Evolutionary conservation across 2,329 filamentous ascomycete species (phyloP), one percentile per base, ranked within the genome.

Genomic region (Parastagonospora avenae): DNA sequence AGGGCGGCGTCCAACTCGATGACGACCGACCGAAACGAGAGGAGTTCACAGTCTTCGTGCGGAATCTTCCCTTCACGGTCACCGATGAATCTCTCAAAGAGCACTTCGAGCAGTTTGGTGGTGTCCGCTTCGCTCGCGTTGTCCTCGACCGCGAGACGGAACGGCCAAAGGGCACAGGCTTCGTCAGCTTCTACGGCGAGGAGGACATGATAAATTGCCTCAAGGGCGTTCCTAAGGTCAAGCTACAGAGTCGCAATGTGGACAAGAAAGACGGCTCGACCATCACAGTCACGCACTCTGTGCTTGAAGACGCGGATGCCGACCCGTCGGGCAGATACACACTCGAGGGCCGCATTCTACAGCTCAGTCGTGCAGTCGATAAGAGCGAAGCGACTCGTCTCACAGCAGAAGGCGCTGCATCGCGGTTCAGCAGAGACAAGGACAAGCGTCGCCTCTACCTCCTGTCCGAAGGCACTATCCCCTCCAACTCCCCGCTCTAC

Each of bases 361-460:
- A 93, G 62, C 81, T 99, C 19, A 85, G 90, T 2, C 88, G 88
- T 49, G 94, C 94, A 6, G 92, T 99, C 9, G 89, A 87, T 74
- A 92, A 91, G 72, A 83, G 85, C 42, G 88, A 95, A 73, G 94
- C 94, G 1, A 81, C 81, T 35, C 86, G 86, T 45, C 82, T 97
- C 24, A 86, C 89, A 5, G 87, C 89, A 44, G 85, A 88, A 52
- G 87, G 88, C 16, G 79, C 79, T 12, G 80, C 79, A 9, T 77
- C 80, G 37, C 85, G 86, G 42, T 85, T 87, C 42, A 84, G 85
- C 44, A 80, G 82, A 35, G 89, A 95, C 67, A 90, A 88, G 68
- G 94, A 99, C 75, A 97, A 95, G 80, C 86, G 94, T 39, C 87
- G 89, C 36, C 83, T 99, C 1, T 99, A 92, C 71, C 83, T 99